Evolutionary conservation across 1,139 yeast species (phyloP), one percentile per base, ranked within the genome.

Genomic region (Taphrina wiesneri): DNA sequence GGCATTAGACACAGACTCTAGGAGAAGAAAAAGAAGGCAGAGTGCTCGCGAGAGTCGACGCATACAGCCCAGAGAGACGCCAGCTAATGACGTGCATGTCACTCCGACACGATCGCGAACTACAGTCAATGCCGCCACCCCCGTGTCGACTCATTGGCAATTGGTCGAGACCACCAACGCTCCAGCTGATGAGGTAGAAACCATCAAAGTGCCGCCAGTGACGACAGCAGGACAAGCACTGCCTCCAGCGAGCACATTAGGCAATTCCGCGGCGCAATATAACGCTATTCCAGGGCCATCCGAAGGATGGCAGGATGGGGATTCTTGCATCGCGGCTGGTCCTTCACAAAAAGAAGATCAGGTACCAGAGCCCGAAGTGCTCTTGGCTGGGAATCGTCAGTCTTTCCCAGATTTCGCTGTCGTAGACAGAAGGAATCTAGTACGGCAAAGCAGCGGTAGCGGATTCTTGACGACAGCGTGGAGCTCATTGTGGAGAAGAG

Each of bases 391-490:
- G 28, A 60, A 60, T 17, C 56, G 64, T 15, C 56, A 60, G 17
- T 60, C 64, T 26, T 60, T 49, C 21, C 64, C 64, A 13, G 64
- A 60, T 32, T 60, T 60, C 26, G 49, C 57, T 5, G 51, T 60
- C 30, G 51, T 36, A 3, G 64, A 60, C 36, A 47, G 49, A 15
- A 26, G 36, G 21, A 32, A 23, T 21, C 49, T 43, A 4, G 46
- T 39, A 13, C 49, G 56, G 3, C 41, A 36, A n/a, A 56, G 52
- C 43, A 19, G 43, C 32, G 19, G 30, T 9, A 56, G 62, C 21
- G 52, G 51, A 19, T 19, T 28, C 17, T 28, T 56, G 15, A 28
- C 62, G 1, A 53, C 43, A 26, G 64, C 64, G 11, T 60, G 64
- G 64, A 51, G 51, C 13, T 60, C 64, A 3, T 39, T 60, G 26